Evolutionary conservation across 2,329 filamentous ascomycete species (phyloP).

Genomic region (Aaosphaeria pasadenensis): DNA sequence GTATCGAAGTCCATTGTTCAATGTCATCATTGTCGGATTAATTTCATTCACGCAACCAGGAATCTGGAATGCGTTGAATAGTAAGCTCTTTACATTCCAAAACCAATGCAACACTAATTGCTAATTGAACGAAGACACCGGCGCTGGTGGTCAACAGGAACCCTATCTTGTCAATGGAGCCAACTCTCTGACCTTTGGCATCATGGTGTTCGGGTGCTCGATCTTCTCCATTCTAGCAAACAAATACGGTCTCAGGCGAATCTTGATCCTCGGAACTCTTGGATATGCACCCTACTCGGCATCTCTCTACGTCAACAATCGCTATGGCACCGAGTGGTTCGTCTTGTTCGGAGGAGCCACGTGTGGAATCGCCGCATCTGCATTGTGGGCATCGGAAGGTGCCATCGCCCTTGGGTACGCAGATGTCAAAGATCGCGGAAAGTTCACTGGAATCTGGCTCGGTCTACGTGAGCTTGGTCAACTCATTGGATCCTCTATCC

Average conservation of each 20-base stretch:
- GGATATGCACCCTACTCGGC: constrained; percentile 31
- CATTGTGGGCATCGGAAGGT: constrained; percentile 42
- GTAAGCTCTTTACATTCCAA: constrained; percentile 14
- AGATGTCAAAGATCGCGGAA: constrained; percentile 46
- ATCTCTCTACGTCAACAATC: constrained; percentile 25
- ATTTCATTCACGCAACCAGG: constrained; percentile 47
- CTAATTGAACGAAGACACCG: constrained; percentile 13
- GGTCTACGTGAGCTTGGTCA: constrained; percentile 53
- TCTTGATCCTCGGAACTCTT: constrained; percentile 27
- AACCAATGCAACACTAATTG: neutral
- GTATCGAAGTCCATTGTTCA: constrained; percentile 48
- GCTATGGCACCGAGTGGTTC: constrained; percentile 33
- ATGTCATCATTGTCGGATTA: constrained; percentile 45
- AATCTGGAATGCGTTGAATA: constrained; percentile 49
- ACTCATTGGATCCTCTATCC: constrained; percentile 52
- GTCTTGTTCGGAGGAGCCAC: constrained; percentile 31
- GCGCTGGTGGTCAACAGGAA: constrained; percentile 26
- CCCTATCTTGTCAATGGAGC: constrained; percentile 42
- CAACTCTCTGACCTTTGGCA: constrained; percentile 44
- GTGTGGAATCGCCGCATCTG: constrained; percentile 36
- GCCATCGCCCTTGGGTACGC: constrained; percentile 46
- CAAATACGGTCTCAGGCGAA: constrained; percentile 35
- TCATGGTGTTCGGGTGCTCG: constrained; percentile 39
- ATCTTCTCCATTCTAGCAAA: constrained; percentile 23
- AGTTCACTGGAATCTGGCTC: constrained; percentile 52